Base-by-base conservation (phyloP, 129 eudicot species). In the Gnaphalium uliginosum region DNA sequence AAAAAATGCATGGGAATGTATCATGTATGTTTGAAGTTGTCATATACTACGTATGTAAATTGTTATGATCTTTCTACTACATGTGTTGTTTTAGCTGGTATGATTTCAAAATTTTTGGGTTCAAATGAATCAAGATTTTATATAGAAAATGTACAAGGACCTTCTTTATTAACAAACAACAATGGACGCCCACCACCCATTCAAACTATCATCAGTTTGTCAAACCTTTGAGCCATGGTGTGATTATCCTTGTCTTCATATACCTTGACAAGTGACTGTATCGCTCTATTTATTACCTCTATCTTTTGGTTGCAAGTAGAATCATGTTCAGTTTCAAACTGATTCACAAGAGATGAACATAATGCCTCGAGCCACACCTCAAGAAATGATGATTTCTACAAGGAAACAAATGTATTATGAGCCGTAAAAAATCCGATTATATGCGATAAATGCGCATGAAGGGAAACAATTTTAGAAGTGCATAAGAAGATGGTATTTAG, bases 371-470 rank as follows among this genome's bases (percentile, higher is more conserved):
- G 80, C 99, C 97, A 94, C 61, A 77, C 84, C 85, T 88, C 97
- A 8, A 94, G 83, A 69, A 94, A 91, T 11, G 87, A 75, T 27
- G 88, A 82, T 94, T 94, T 93, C 98, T 93, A 63, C 21, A 82
- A 24, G 27, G 8, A 51, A 73, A 54, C 10, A 78, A 13, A 26
- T 23, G 9, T 14, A 78, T 30, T 11, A 67, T 60, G 22, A 81
- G 51, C 35, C 71, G n/a, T 23, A 8, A 67, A 48, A n/a, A 79
- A 69, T 66, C 63, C 11, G 5, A 68, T 25, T 8, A 26, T 21
- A 56, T 37, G 75, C 17, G 21, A 8, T 1, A 32, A 62, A 48
- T 50, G 66, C 13, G 25, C 14, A 8, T 50, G 26, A 63, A 24
- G 1, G n/a, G 10, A 13, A 43, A 43, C 51, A 43, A 43, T 43